Conservation (phyloP, 2,329 filamentous ascomycete genomes). For the Trichophaea hybrida region DNA sequence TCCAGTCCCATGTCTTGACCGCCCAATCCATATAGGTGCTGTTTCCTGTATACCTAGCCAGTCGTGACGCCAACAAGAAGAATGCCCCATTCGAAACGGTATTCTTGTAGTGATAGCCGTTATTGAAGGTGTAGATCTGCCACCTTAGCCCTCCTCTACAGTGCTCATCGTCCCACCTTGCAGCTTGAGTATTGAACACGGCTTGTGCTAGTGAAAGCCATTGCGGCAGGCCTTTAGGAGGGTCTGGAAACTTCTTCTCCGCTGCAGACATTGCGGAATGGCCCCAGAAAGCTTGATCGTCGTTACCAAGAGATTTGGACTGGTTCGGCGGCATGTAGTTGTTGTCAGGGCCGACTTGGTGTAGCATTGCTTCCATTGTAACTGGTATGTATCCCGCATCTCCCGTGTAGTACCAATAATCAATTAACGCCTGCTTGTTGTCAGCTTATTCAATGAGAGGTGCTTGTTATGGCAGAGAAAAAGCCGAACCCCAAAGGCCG, state of each 20-base stretch:
- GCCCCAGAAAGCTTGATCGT: constrained; percentile 59
- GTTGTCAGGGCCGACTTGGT: constrained; percentile 43
- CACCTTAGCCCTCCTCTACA: constrained; percentile 68
- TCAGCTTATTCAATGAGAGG: not conserved
- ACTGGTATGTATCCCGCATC: constrained; percentile 49
- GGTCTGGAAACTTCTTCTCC: constrained; percentile 49
- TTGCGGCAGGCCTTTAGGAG: constrained; percentile 43
- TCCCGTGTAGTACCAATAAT: constrained; percentile 56
- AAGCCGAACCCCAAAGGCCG: not conserved
- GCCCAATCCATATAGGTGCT: constrained; percentile 50
- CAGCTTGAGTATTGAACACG: constrained; percentile 63
- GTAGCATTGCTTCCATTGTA: constrained; percentile 42
- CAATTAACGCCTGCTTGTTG: constrained; percentile 39
- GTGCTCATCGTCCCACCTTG: constrained; percentile 49
- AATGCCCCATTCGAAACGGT: constrained; percentile 44
- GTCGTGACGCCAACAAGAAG: constrained; percentile 38
- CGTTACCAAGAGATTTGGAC: constrained; percentile 49
- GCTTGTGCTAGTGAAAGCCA: constrained; percentile 69
- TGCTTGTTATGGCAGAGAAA: not conserved
- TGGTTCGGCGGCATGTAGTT: constrained; percentile 49
- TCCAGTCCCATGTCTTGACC: constrained; percentile 49
- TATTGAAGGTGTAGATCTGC: constrained; percentile 72
- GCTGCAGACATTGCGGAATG: constrained; percentile 53
- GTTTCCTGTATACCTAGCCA: constrained; percentile 40
- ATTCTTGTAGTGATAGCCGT: constrained; percentile 48